A percentile compares a stretch with the other conserved stretches of the same genome.
Evolutionary conservation across 805 yeast genomes (phyloP).

Genomic region (Saturnispora sekii): DNA sequence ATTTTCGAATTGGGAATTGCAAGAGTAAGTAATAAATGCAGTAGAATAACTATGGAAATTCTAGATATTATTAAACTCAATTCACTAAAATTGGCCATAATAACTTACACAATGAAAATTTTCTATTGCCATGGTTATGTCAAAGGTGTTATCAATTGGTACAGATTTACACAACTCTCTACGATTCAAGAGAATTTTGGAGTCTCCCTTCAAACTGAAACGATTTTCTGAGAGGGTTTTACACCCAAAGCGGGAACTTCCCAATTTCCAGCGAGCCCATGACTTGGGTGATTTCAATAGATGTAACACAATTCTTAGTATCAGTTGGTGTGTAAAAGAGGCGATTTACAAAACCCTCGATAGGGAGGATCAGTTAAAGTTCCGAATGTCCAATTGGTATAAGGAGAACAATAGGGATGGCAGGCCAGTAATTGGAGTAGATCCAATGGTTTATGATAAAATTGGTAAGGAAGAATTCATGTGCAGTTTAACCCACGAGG

Average conservation of each 20-base stretch:
- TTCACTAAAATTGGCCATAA: constrained; percentile 9
- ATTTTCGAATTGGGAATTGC: constrained; percentile 12
- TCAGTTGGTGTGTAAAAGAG: constrained; percentile 68
- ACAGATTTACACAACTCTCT: constrained; percentile 41
- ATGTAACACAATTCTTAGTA: constrained; percentile 35
- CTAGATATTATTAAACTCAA: constrained; percentile 22
- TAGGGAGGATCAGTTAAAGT: constrained; percentile 36
- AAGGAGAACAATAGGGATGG: constrained; percentile 31
- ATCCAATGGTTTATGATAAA: constrained; percentile 14
- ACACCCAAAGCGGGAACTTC: constrained; percentile 36
- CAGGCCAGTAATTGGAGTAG: constrained; percentile 34
- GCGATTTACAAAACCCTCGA: constrained; percentile 59
- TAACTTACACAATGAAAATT: background rate
- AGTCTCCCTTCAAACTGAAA: constrained; percentile 25
- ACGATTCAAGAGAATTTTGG: constrained; percentile 38
- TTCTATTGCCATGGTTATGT: constrained; percentile 11
- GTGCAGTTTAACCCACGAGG: constrained; percentile 57
- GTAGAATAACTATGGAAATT: constrained; percentile 20
- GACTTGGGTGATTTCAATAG: constrained; percentile 16
- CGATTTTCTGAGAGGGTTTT: constrained; percentile 40
- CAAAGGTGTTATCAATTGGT: constrained; percentile 40
- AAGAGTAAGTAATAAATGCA: constrained; percentile 16
- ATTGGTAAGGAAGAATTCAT: constrained; percentile 36
- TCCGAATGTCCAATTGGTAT: constrained; percentile 54
- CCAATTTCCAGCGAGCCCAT: constrained; percentile 21